phyloP scores from a whole-genome alignment of 2,329 filamentous ascomycete genomes.

The Emergomyces africanus region DNA sequence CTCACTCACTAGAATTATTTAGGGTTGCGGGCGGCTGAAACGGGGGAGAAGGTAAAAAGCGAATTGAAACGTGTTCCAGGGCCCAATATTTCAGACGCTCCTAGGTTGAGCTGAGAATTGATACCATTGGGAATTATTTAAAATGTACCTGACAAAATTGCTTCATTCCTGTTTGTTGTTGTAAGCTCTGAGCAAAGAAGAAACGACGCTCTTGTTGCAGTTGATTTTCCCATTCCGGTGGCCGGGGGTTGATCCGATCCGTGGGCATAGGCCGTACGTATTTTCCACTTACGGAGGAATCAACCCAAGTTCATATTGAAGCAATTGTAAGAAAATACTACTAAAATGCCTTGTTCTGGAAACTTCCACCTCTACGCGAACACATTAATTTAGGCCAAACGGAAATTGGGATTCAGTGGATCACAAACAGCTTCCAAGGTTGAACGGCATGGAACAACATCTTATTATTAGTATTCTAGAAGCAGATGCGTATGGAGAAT shows the following conservation, averaged over 20 bases:
- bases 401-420: slow-evolving; percentile 36
- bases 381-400: slow-evolving; percentile 3
- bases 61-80: not conserved
- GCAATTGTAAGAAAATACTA: too few species aligned
- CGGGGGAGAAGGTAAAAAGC: not conserved
- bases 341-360: slow-evolving; percentile 8
- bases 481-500: not conserved
- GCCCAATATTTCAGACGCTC: not conserved
- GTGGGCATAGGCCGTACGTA: too few species aligned
- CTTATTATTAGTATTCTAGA: too few species aligned
- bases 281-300: too few species aligned
- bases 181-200: not conserved
- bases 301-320: too few species aligned
- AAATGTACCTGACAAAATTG: not conserved
- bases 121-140: not conserved
- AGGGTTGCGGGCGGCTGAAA: not conserved
- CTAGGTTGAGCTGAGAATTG: not conserved
- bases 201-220: not conserved
- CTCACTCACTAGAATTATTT: too few species aligned
- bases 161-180: not conserved
- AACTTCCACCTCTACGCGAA: slow-evolving; percentile 39
- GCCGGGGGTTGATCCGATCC: not conserved
- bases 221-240: not conserved
- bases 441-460: not conserved
- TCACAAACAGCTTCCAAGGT: slow-evolving; percentile 32